Evolutionary conservation across 176 grass and related monocot genomes (phyloP), one percentile per base, ranked within the genome.

Genomic region (Zoysia japonica): DNA sequence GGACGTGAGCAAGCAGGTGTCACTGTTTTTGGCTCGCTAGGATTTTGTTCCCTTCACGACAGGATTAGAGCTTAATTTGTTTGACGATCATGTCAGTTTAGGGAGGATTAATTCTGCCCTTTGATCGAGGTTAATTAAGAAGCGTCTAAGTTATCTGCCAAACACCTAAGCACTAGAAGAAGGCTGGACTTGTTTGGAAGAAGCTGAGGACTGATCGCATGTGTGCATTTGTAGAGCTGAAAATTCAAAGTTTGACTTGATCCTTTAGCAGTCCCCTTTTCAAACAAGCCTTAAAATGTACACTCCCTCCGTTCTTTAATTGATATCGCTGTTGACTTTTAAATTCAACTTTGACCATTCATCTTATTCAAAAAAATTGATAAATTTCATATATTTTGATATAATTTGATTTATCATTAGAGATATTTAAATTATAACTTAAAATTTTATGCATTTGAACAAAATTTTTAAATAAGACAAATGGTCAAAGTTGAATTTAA

Each of bases 41-140:
- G 60, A 64, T 35, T 16, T 35, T 65, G 16, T 67, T 42, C 11
- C 55, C 15, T 72, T 42, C 57, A 42, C 36, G 46, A 43, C 47
- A 43, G 46, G 79, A 68, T 47, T 82, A 44, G 57, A 44, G 69
- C 59, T 47, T 72, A 73, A 64, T 82, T 82, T 17, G 3, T 20
- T 9, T 38, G 44, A 49, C 10, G 2, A 6, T 7, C 10, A 1
- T 39, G 19, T 2, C 4, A 47, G 56, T 14, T 41, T 72, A 14
- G 4, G 0, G 16, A 61, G 49, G 41, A n/a, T 5, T 28, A 28
- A 28, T 28, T 3, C 12, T 62, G 76, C 62, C 76, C 62, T 67
- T 50, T 11, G 2, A 38, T 43, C 37, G 48, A 78, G 63, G 76
- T 67, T 78, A 28, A 28, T 28, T 28, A 65, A 39, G 2, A 48